Base-by-base conservation (phyloP, 495 filamentous ascomycete species). In the Hyaloscypha bicolor region DNA sequence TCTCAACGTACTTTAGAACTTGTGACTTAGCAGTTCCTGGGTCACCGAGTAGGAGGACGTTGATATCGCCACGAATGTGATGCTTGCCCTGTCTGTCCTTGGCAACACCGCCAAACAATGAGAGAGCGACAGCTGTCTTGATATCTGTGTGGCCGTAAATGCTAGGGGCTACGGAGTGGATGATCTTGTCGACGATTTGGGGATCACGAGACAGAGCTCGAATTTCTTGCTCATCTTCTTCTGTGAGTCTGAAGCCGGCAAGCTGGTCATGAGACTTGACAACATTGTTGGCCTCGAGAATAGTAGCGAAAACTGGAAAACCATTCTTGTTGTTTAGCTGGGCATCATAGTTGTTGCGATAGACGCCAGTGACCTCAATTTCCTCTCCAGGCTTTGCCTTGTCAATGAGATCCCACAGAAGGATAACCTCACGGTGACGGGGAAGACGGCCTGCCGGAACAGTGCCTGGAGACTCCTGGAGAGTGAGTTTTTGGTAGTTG, bases 1-100 rank as follows among this genome's bases (percentile, higher is more conserved):
- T 97, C 77, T 99, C 95, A 55, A 97, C 91, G 74, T 97, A 99
- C 76, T 99, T 98, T 55, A 99, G 87, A 21, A 99, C 87, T 78
- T 99, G 96, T 2, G 96, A 99, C 76, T 99, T 99, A 71, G 96
- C 96, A 9, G 96, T 99, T 76, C 96, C 96, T 0, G 96, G 96
- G 72, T 99, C 96, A 78, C 96, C 96, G 30, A 98, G 93, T 11
- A 99, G 87, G 6, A 99, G 87, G 25, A 99, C 89, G 78, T 99
- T 99, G 83, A 99, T 98, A 77, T 99, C 96, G 73, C 96, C 96
- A 81, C 96, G 89, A 67, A 99, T 93, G 58, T 87, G 84, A 80
- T 93, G 95, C 63, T 91, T 91, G 60, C 96, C 96, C 70, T 90
- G 88, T 25, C 92, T 89, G 70, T 86, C 90, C 79, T 99, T 99